Base-by-base conservation (phyloP, 257 asterid species). In the Eucommia ulmoides region DNA sequence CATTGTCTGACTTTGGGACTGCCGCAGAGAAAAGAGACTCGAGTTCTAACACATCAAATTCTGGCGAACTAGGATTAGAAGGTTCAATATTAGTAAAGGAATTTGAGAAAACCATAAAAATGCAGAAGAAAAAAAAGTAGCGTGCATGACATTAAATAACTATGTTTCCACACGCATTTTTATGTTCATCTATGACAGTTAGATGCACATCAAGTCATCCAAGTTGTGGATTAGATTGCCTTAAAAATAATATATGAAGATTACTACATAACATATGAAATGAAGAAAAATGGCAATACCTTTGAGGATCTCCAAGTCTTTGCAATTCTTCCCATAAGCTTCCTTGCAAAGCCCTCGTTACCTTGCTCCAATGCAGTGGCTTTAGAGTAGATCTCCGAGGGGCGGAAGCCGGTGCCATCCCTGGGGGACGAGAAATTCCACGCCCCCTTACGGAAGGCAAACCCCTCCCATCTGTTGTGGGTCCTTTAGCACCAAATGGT, bases 261-360 rank as follows among this genome's bases (percentile, higher is more conserved):
- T 17, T 8, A 35, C 14, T 35, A 11, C 11, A 4, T 35, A 3
- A 4, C n/a, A 2, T 35, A 10, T 35, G 44, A 35, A 2, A 35
- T 35, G 11, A 35, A 18, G 38, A 35, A 2, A 35, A 10, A 62
- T 72, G 63, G 53, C 61, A 56, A 49, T 86, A 91, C 99, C 65
- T 61, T 75, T 81, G 95, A 74, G 94, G 81, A 23, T 83, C 99
- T 51, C 93, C 97, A 17, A 63, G 67, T 65, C 83, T 83, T 77
- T 86, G 95, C 68, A 91, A 68, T 74, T 91, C 99, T 53, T 83
- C 99, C 99, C 99, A 91, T 70, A 91, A 74, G 79, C 99, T 91
- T 65, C 99, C 99, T 69, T 91, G 95, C 56, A 91, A 21, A 71
- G 82, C 94, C 71, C 95, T 79, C 17, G 99, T 81, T 65, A 91